These are phyloP conservation scores for Zasmidium citrigriseum DNA, from an alignment of 2,329 filamentous ascomycete species.

Conservation along the genomic window DNA sequence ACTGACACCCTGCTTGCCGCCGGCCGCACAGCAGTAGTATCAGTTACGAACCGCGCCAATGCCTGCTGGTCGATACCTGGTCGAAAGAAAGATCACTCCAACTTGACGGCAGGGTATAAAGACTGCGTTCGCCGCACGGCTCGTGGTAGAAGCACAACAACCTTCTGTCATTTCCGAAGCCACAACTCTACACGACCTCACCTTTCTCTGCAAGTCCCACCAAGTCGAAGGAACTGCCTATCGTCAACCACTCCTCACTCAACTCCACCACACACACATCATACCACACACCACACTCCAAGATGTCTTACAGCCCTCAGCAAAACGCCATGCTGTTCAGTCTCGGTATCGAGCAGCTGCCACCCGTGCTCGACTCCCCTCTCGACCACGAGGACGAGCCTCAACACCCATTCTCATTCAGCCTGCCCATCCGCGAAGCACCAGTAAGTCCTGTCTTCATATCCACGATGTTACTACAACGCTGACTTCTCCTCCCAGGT, in stretches of 20 bases:
- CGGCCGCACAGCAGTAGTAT: constrained; percentile 21
- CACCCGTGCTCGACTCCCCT: constrained; percentile 16
- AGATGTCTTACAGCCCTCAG: constrained; percentile 31
- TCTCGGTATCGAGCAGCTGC: constrained; percentile 34
- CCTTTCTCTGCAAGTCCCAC: not conserved
- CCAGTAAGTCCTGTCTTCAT: constrained; percentile 3
- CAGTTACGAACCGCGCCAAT: constrained; percentile 11
- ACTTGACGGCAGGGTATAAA: not conserved
- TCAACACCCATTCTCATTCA: constrained; percentile 3
- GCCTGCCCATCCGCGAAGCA: constrained; percentile 1
- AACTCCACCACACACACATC: not conserved
- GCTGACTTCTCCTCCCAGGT: constrained; percentile 23
- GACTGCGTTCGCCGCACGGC: not conserved
- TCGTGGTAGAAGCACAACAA: not conserved
- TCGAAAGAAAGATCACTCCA: not conserved
- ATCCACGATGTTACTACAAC: constrained; percentile 1
- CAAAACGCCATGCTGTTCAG: constrained; percentile 25
- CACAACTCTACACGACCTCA: not conserved
- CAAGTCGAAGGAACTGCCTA: not conserved
- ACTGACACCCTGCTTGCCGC: constrained; percentile 8
- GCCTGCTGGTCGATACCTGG: constrained; percentile 6
- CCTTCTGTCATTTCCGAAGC: constrained; percentile 1
- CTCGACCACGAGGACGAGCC: constrained; percentile 9
- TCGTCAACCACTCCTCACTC: not conserved
- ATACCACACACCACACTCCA: not conserved